Evolutionary conservation across 257 asterid species (phyloP).

Genomic region (Lavandula angustifolia): DNA sequence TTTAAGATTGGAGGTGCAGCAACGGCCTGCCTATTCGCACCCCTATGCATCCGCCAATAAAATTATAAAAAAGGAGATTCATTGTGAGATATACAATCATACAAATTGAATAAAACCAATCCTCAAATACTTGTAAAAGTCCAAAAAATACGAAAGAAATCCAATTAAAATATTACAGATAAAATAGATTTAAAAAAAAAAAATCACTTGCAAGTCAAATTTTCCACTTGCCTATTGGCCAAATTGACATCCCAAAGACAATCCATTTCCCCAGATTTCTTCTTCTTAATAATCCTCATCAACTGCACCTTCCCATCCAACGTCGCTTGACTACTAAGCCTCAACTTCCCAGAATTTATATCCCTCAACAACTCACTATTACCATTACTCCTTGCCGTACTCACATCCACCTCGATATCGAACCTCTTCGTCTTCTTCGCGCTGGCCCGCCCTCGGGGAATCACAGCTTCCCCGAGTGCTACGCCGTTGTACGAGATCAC

Average conservation of each 20-base stretch:
- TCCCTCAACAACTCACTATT: conserved; percentile 10
- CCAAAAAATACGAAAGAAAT: too few relatives aligned
- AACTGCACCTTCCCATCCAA: conserved; percentile 35
- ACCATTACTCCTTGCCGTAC: not conserved
- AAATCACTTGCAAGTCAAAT: conserved; percentile 24
- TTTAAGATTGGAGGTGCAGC: too few relatives aligned
- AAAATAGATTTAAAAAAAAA: not conserved
- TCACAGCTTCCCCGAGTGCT: conserved; percentile 23
- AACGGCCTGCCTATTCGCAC: too few relatives aligned
- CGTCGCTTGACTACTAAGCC: conserved; percentile 23
- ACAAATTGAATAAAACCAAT: too few relatives aligned
- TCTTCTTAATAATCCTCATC: conserved; percentile 36
- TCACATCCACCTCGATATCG: conserved; percentile 11
- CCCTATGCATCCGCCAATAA: too few relatives aligned
- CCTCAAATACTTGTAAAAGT: too few relatives aligned
- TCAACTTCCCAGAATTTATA: conserved; percentile 28
- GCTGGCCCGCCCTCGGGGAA: conserved; percentile 28
- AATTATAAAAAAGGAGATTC: too few relatives aligned
- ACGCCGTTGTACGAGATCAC: conserved; percentile 26
- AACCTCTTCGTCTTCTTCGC: conserved; percentile 23
- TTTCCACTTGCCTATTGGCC: conserved; percentile 11
- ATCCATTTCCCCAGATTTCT: conserved; percentile 28
- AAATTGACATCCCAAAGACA: conserved; percentile 31
- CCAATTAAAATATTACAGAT: too few relatives aligned
- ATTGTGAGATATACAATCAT: too few relatives aligned